These are phyloP conservation scores for Gnomoniopsis smithogilvyi DNA, from an alignment of 2,329 filamentous ascomycete species.

Conservation along the genomic window DNA sequence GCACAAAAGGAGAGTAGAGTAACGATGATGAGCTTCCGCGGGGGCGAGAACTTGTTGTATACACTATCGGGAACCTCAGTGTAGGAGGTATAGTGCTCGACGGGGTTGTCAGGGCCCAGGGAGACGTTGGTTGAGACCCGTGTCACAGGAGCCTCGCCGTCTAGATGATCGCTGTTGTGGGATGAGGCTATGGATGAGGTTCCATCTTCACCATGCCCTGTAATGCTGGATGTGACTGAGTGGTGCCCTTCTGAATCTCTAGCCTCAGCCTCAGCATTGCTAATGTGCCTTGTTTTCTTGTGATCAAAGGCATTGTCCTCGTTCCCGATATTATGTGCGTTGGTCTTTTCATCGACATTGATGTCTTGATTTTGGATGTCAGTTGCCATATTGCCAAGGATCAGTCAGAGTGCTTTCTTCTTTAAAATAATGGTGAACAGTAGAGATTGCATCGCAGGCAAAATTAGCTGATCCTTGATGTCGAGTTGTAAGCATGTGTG, in stretches of 20 bases:
- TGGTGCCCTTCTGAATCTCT: not conserved
- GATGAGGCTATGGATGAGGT: not conserved
- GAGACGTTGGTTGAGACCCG: conserved; percentile 22
- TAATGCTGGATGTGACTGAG: not conserved
- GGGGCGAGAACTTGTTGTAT: conserved; percentile 62
- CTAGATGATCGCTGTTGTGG: not conserved
- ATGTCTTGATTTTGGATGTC: not conserved
- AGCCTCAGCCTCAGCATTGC: not conserved
- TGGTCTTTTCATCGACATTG: not conserved
- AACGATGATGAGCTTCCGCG: conserved; percentile 66
- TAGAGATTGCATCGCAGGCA: conserved; percentile 16
- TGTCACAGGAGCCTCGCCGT: conserved; percentile 3
- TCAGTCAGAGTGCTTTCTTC: not conserved
- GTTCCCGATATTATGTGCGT: not conserved
- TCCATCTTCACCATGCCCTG: not conserved
- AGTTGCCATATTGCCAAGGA: not conserved
- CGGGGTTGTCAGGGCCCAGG: conserved; percentile 24
- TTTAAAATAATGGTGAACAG: not conserved
- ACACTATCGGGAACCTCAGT: conserved; percentile 46
- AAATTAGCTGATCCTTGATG: not conserved
- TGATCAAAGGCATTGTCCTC: not conserved
- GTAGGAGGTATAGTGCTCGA: conserved; percentile 27
- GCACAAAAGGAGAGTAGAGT: conserved; percentile 69
- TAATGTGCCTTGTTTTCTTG: not conserved
- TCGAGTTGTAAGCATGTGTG: conserved; percentile 6